Evolutionary conservation across 1,284 basidiomycete species (phyloP), one percentile per base, ranked within the genome.

Genomic region (Hypsizygus ulmarius): DNA sequence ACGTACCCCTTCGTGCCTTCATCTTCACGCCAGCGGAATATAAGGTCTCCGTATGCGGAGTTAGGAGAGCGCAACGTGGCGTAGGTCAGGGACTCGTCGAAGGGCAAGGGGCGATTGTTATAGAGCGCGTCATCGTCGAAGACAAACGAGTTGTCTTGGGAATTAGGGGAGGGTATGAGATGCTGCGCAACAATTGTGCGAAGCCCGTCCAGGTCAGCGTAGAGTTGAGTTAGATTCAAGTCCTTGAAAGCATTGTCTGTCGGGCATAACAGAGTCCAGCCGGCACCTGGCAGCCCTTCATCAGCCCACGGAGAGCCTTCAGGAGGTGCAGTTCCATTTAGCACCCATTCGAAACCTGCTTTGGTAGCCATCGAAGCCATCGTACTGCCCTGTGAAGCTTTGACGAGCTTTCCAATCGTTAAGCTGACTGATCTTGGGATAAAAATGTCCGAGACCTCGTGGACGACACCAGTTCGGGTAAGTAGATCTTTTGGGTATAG

Each of bases 181-280:
- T 99, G 96, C 59, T 97, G 90, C 50, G 82, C 77, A 47, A 98
- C 85, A 15, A 98, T 83, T 3, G 72, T 71, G 34, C 77, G 74
- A 27, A 98, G 75, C 0, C 66, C 67, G 2, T 80, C 73, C 3
- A 69, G 58, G 61, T 93, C 78, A 21, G 78, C 73, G 52, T 87
- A 84, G 47, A 97, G 77, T 50, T 75, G 69, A 0, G 93, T 93
- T 41, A 98, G 68, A 66, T 99, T 96, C 61, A 90, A 69, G n/a
- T 79, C 72, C 55, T 93, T 87, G 74, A 98, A 97, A 0, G 96
- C 94, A 50, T 87, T 84, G 61, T 99, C 97, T 1, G 83, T 85
- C 1, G 97, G 97, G 56, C 90, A 91, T 3, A 99, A 76, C 1
- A 99, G 65, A 1, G 91, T 94, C 88, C 87, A 88, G 52, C 90